A percentile compares a stretch with the other conserved stretches of the same genome.
Conservation (phyloP, 257 asterid species). For the Salvia hispanica region DNA sequence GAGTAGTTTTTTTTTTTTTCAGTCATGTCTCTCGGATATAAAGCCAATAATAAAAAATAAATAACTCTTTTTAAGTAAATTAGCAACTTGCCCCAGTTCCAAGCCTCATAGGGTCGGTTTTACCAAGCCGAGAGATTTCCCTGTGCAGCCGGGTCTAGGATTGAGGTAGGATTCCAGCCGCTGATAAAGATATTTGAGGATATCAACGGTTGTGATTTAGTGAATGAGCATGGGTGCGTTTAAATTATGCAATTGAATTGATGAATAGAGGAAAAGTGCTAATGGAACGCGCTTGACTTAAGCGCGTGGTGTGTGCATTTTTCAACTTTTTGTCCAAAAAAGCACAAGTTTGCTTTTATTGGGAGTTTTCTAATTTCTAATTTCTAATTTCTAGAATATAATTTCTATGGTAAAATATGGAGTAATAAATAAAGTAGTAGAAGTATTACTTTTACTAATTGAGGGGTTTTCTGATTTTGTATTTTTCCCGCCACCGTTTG, state of each 20-base stretch:
- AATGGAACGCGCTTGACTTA: not conserved
- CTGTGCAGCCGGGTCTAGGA: conserved; percentile 14
- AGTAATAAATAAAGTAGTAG: too few relatives aligned
- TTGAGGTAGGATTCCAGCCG: conserved; percentile 19
- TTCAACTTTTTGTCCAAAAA: not conserved
- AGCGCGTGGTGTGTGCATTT: conserved; percentile 23
- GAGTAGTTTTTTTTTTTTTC: conserved; percentile 27
- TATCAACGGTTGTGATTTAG: conserved; percentile 1
- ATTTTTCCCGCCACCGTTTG: conserved; percentile 20
- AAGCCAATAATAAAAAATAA: conserved; percentile 25
- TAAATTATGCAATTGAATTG: not conserved
- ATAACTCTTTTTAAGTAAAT: conserved; percentile 16
- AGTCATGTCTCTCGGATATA: conserved; percentile 40
- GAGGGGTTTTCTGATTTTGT: conserved; percentile 6
- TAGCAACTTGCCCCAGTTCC: conserved; percentile 9
- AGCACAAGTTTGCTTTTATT: not conserved
- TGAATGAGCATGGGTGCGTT: conserved; percentile 5
- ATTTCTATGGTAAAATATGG: too few relatives aligned
- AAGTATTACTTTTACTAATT: not conserved
- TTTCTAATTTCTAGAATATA: too few relatives aligned
- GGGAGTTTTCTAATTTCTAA: not conserved
- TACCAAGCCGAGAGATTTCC: conserved; percentile 23
- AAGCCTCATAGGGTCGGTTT: conserved; percentile 28
- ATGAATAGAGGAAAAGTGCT: not conserved
- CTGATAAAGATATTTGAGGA: conserved; percentile 31